Evolutionary conservation across 257 asterid species (phyloP), one percentile per base, ranked within the genome.

Genomic region (Linderniella brevidens): DNA sequence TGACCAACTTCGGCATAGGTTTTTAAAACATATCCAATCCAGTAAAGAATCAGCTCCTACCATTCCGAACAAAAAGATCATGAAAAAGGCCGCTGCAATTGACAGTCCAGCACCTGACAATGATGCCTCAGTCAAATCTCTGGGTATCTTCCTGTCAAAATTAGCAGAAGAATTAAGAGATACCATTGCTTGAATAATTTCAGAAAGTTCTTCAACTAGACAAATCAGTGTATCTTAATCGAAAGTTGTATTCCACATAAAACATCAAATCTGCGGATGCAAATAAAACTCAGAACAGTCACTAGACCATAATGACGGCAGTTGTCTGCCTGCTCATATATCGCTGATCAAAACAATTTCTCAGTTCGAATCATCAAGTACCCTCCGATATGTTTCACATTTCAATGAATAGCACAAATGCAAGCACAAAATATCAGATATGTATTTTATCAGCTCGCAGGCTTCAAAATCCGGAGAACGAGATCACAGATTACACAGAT

Each of bases 91-190:
- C 38, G 95, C 97, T 55, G 76, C 14, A 40, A 88, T 76, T 65
- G 97, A 83, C 75, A 88, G 56, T 40, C 95, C 93, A 72, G 95
- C 95, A 61, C 95, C 97, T 20, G 93, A 80, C 49, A 88, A 51
- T 11, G 92, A 88, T 56, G 97, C 92, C 64, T 88, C 93, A 3
- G 92, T 87, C 78, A 87, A 72, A 63, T 83, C 88, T 55, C 93
- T 72, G 5, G 93, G 88, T 17, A 74, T 80, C 72, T 88, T 88
- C 73, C 97, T 87, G 93, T 60, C 32, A 25, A 74, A 59, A 58
- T 17, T 1, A 46, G 12, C 18, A 46, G 37, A 63, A 54, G 57
- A 56, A 15, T 8, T 16, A 52, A 41, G 5, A 15, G 25, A 9
- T 12, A 46, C 46, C 13, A 13, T 44, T 35, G 47, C 3, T 39